Percentiles rank a stretch among this genome's conserved stretches.
Conservation (phyloP, 371 early-diverging fungal genomes). For the Mortierella sp. region DNA sequence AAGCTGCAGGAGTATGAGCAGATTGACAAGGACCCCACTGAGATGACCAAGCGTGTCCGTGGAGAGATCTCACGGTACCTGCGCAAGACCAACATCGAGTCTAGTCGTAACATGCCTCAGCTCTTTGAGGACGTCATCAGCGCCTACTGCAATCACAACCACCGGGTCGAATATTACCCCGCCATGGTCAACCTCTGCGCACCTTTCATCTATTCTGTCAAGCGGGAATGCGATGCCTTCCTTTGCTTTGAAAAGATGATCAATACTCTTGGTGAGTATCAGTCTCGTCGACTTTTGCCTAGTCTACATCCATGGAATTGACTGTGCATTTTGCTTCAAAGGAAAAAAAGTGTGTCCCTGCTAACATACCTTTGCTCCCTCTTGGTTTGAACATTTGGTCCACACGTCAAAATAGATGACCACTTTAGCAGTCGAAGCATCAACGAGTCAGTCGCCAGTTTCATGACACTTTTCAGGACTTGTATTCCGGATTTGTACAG, state of each 20-base stretch:
- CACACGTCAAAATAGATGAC: constrained; percentile 66
- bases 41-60: constrained; percentile 86
- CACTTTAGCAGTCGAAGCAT: constrained; percentile 67
- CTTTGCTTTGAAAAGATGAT: constrained; percentile 85
- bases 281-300: background rate
- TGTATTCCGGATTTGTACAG: constrained; percentile 82
- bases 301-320: background rate
- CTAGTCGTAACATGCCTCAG: constrained; percentile 49
- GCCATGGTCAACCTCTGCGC: constrained; percentile 86
- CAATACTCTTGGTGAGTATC: constrained; percentile 73
- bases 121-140: constrained; percentile 87
- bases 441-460: constrained; percentile 80
- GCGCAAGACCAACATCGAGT: constrained; percentile 61
- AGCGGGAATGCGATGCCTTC: constrained; percentile 85
- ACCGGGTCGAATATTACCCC: constrained; percentile 82
- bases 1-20: constrained; percentile 80
- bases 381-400: background rate
- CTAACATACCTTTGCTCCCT: background rate
- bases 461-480: constrained; percentile 83
- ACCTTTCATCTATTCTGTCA: constrained; percentile 83
- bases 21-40: constrained; percentile 81
- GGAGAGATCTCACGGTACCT: constrained; percentile 89
- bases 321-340: background rate
- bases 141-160: constrained; percentile 85
- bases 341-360: no score